phyloP scores from a whole-genome alignment of 371 early-diverging fungal genomes.

The Capillidium heterosporum region DNA sequence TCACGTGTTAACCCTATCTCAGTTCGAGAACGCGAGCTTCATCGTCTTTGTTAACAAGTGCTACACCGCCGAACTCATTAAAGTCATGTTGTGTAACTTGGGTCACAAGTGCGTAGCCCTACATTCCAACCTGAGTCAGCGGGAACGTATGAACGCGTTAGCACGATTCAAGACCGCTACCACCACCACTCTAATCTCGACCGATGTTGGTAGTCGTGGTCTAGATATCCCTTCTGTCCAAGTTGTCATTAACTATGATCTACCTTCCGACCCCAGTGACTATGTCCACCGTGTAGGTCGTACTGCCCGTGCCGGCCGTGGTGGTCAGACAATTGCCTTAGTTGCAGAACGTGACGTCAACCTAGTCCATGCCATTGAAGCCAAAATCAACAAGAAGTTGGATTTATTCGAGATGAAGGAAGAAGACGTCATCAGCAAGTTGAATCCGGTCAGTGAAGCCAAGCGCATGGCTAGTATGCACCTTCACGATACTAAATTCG shows the following conservation, averaged over 20 bases:
- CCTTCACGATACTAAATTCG: neutral
- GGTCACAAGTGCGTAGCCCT: slow-evolving; percentile 77
- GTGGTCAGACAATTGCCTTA: neutral
- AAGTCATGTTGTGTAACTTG: slow-evolving; percentile 68
- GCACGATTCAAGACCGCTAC: slow-evolving; percentile 82
- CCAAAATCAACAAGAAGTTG: slow-evolving; percentile 41
- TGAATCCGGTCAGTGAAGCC: slow-evolving; percentile 73
- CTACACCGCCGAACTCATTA: slow-evolving; percentile 59
- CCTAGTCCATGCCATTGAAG: slow-evolving; percentile 76
- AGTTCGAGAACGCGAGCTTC: slow-evolving; percentile 41
- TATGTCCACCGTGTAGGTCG: slow-evolving; percentile 98
- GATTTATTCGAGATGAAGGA: slow-evolving; percentile 57
- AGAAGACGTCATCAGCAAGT: slow-evolving; percentile 50
- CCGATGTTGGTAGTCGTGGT: slow-evolving; percentile 94
- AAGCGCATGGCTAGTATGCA: slow-evolving; percentile 73
- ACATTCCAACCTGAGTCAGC: slow-evolving; percentile 88
- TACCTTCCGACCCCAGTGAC: slow-evolving; percentile 94
- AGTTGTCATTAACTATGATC: slow-evolving; percentile 89
- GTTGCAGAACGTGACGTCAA: slow-evolving; percentile 68
- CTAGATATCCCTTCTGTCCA: slow-evolving; percentile 95
- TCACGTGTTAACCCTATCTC: slow-evolving; percentile 46
- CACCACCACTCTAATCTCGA: slow-evolving; percentile 76
- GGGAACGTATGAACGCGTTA: slow-evolving; percentile 73
- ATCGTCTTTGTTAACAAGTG: slow-evolving; percentile 85
- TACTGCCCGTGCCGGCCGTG: slow-evolving; percentile 57